Base-by-base conservation (phyloP, 768 basidiomycete genomes). In the Mycena venus region DNA sequence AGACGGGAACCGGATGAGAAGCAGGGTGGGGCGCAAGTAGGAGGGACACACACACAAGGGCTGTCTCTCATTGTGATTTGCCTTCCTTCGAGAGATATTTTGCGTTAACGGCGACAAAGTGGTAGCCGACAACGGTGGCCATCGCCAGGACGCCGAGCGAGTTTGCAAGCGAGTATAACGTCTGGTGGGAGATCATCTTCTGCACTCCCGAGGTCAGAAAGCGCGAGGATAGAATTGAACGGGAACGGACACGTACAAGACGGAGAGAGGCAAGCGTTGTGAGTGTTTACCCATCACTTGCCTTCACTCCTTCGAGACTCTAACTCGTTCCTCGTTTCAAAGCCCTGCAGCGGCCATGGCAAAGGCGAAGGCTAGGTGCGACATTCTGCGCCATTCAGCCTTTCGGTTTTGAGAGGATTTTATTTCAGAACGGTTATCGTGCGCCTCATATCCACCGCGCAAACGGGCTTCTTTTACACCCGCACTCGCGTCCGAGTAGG, bases 391-490 rank as follows among this genome's bases (percentile, higher is more conserved):
- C 49, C 60, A 25, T 42, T 23, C 14, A 15, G 4, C 19, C 27
- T 27, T n/a, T 71, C n/a, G n/a, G n/a, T n/a, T n/a, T n/a, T n/a
- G n/a, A n/a, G 19, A 23, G 69, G 42, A n/a, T 59, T 23, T 67
- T 7, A 59, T 29, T 47, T 15, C 25, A 96, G 96, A 81, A 96
- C 95, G 2, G 82, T 97, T 67, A 92, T 98, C 68, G 92, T 97
- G 64, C 94, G 95, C 59, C 88, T 98, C 77, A 92, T 97, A 72
- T 97, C 96, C 17, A 96, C 96, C 0, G 96, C 96, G 0, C 93
- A 95, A 83, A 97, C 96, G 1, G 96, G 96, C 14, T 96, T 90
- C 85, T 97, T 97, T 83, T 98, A 97, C 84, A 95, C 95, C 25
- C 94, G 94, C 3, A 90, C 92, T 74, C 90, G 96, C 25, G 84